Conservation (phyloP, 192 early-diverging fungal genomes). For the Coemansia furcata region DNA sequence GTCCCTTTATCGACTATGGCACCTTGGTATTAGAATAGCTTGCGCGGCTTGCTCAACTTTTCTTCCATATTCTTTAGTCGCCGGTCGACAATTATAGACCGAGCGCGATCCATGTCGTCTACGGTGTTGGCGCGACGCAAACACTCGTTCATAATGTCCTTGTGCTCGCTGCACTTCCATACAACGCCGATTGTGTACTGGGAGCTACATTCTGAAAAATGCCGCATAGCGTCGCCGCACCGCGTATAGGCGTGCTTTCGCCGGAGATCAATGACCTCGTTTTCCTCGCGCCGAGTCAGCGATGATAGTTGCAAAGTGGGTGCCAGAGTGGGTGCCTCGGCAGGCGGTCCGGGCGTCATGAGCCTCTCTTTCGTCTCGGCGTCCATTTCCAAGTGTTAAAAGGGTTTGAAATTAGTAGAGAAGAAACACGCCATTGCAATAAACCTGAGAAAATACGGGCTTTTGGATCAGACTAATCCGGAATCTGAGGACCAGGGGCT, state of each 20-base stretch:
- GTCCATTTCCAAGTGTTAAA: slow-evolving; percentile 10
- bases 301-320: slow-evolving; percentile 33
- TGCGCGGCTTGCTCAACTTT: slow-evolving; percentile 45
- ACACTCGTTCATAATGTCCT: slow-evolving; percentile 53
- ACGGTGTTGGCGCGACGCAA: slow-evolving; percentile 48
- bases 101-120: slow-evolving; percentile 50
- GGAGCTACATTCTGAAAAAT: slow-evolving; percentile 47
- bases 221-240: slow-evolving; percentile 30
- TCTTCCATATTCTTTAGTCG: slow-evolving; percentile 28
- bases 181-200: slow-evolving; percentile 46
- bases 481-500: neutral
- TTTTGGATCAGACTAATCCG: neutral
- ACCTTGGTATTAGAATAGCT: slow-evolving; percentile 14
- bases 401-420: neutral
- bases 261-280: slow-evolving; percentile 41
- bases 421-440: neutral
- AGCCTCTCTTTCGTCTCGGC: slow-evolving; percentile 35
- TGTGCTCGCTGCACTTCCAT: slow-evolving; percentile 45
- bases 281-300: slow-evolving; percentile 43
- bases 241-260: slow-evolving; percentile 39
- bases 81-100: slow-evolving; percentile 23
- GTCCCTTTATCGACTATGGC: neutral
- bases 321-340: slow-evolving; percentile 27
- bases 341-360: slow-evolving; percentile 44
- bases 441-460: neutral